Conservation (phyloP, 1,284 basidiomycete genomes). For the Trametes sp. region DNA sequence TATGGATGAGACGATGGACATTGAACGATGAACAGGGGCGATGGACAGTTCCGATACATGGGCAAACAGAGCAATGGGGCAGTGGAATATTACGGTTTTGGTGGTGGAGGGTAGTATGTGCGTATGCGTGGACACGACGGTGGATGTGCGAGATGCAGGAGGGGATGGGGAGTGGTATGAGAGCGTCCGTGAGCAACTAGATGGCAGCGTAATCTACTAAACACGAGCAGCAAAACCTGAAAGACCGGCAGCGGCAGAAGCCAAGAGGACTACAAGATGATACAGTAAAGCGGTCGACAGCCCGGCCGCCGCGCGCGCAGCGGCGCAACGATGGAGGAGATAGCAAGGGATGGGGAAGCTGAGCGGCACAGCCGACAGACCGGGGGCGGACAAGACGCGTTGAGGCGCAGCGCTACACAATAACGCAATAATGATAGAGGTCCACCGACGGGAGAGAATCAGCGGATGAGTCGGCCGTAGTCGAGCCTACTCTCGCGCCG, state of each 20-base stretch:
- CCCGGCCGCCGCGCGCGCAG: conserved; percentile 7
- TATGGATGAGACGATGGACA: conserved; percentile 10
- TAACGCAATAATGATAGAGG: conserved; percentile 20
- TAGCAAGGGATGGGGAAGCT: neutral
- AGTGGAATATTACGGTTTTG: conserved; percentile 16
- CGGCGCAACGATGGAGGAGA: neutral
- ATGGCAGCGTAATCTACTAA: conserved; percentile 31
- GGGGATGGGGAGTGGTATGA: conserved; percentile 18
- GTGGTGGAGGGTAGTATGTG: conserved; percentile 20
- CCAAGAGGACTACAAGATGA: conserved; percentile 32
- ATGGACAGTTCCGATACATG: conserved; percentile 31
- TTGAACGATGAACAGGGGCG: conserved; percentile 12
- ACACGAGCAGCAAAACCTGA: conserved; percentile 19
- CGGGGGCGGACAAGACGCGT: too few relatives aligned
- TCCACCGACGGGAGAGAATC: conserved; percentile 9
- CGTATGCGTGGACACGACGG: neutral
- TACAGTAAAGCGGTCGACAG: conserved; percentile 29
- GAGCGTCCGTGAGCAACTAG: conserved; percentile 32
- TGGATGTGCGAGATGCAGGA: neutral
- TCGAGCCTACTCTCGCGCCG: conserved; percentile 62
- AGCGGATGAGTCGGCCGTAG: conserved; percentile 70
- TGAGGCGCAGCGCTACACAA: conserved; percentile 11
- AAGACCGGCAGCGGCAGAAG: conserved; percentile 23
- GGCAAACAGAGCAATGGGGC: conserved; percentile 26
- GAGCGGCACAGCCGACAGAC: conserved; percentile 22